Percentiles rank a stretch among this genome's conserved stretches.
Evolutionary conservation across 75 land plant genomes (phyloP).

Genomic region (Isoetes taiwanensis): DNA sequence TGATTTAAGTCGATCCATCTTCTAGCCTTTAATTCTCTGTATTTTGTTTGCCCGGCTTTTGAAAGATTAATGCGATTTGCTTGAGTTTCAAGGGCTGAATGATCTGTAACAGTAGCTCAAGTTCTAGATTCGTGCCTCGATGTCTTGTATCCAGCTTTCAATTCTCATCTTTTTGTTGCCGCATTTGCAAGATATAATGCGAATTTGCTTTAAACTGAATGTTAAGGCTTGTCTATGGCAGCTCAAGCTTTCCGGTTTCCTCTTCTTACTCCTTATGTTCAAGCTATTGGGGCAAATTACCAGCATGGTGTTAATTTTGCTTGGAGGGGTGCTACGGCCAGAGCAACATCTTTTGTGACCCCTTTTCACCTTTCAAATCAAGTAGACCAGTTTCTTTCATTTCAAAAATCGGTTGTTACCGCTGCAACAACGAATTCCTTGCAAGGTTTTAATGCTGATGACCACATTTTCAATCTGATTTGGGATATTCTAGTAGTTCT

Average conservation of each 20-base stretch:
- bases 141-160: too few relatives aligned
- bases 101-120: too few relatives aligned
- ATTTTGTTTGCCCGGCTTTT: too few relatives aligned
- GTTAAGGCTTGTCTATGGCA: too few relatives aligned
- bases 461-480: not conserved
- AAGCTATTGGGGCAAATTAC: not conserved
- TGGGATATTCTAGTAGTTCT: not conserved
- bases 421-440: not conserved
- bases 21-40: too few relatives aligned
- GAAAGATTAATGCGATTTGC: too few relatives aligned
- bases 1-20: too few relatives aligned
- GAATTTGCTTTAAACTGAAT: too few relatives aligned
- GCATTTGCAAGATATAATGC: too few relatives aligned
- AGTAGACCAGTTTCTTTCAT: not conserved
- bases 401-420: not conserved
- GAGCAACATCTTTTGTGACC: not conserved
- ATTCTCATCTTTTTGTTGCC: too few relatives aligned
- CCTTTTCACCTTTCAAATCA: not conserved
- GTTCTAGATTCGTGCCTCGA: too few relatives aligned
- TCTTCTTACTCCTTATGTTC: not conserved
- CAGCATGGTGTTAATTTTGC: not conserved
- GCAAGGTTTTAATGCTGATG: not conserved
- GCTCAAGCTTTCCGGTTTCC: conserved; percentile 1
- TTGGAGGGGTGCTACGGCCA: not conserved
- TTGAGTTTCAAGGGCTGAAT: too few relatives aligned